phyloP scores from a whole-genome alignment of 805 yeast species.

The Candida ipomoeae region DNA sequence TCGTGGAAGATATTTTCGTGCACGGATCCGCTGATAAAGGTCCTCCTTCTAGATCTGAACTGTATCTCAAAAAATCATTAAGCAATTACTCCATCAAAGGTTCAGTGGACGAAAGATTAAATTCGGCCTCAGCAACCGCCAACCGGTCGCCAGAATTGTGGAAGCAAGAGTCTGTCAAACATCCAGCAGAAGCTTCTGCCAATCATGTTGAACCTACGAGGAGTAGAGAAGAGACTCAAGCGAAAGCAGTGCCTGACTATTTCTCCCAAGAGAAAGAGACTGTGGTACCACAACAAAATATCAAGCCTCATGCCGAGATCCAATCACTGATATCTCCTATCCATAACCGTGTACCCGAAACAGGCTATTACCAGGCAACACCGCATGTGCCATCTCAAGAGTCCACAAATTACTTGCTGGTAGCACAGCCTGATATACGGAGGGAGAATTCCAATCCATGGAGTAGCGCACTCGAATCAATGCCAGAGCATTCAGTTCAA shows the following conservation, averaged over 20 bases:
- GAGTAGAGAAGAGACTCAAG: neutral
- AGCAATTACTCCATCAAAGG: neutral
- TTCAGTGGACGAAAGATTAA: neutral
- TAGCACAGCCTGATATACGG: neutral
- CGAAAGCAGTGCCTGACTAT: neutral
- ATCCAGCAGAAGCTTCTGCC: neutral
- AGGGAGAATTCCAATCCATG: slow-evolving; percentile 16
- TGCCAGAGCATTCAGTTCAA: neutral
- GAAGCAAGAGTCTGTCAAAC: neutral
- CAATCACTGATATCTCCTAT: neutral
- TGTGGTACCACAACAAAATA: neutral
- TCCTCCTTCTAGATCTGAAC: neutral
- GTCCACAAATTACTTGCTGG: neutral
- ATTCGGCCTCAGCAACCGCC: neutral
- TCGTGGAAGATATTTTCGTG: slow-evolving; percentile 41
- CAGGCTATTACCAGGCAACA: neutral
- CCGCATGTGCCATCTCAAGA: neutral
- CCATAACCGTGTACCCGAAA: neutral
- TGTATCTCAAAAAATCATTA: neutral
- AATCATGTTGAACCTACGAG: neutral
- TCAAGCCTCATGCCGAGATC: neutral
- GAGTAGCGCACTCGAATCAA: slow-evolving; percentile 10
- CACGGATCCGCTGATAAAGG: neutral
- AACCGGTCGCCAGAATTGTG: neutral
- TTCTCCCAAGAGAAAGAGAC: neutral